Evolutionary conservation across 176 grass and related monocot species (phyloP).

Genomic region (Phragmites australis): DNA sequence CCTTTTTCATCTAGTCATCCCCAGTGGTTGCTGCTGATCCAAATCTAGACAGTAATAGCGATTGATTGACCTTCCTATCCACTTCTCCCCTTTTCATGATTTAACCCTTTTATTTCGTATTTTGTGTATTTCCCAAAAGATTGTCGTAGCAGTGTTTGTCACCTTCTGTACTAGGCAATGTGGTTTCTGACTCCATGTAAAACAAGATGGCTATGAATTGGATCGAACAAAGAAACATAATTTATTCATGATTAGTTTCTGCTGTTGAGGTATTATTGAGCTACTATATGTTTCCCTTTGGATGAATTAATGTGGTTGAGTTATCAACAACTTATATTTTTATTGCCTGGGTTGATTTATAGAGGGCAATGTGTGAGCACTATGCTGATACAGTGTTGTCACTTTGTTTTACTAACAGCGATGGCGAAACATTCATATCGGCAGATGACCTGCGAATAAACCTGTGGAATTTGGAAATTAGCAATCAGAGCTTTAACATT

Average conservation of each 20-base stretch:
- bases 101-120: conserved; percentile 5
- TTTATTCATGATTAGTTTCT: conserved; percentile 15
- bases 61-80: background rate
- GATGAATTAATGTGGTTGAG: conserved; percentile 13
- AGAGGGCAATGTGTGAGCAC: too few relatives aligned
- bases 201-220: conserved; percentile 1
- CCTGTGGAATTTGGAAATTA: conserved; percentile 91
- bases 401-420: conserved; percentile 48
- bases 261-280: background rate
- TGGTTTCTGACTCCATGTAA: background rate
- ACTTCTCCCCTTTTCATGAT: conserved; percentile 4
- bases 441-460: conserved; percentile 90
- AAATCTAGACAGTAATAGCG: background rate
- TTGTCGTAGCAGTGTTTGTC: background rate
- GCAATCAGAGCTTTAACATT: conserved; percentile 89
- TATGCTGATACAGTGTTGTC: conserved; percentile 37
- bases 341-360: conserved; percentile 4
- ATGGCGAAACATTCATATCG: conserved; percentile 85
- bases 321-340: conserved; percentile 22
- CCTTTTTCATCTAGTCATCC: background rate
- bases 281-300: conserved; percentile 11
- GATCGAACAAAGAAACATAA: background rate
- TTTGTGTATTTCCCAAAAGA: conserved; percentile 13
- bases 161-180: background rate
- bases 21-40: background rate